Evolutionary conservation across 2,329 filamentous ascomycete genomes (phyloP).

Genomic region (Fusarium albidum): DNA sequence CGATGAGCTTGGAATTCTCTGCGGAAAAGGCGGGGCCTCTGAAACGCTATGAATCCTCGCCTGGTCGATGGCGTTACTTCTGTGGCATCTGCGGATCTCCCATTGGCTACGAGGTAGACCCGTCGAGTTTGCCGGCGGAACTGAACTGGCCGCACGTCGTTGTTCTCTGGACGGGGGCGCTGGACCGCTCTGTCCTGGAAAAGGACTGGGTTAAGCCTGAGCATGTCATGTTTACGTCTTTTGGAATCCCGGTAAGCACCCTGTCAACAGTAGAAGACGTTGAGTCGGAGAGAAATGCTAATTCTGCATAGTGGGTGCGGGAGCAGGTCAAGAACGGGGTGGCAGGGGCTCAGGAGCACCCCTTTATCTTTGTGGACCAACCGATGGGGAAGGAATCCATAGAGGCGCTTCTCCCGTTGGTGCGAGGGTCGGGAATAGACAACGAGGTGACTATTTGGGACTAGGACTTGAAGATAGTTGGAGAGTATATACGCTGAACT

Average conservation of each 20-base stretch:
- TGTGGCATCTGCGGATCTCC: slow-evolving; percentile 1
- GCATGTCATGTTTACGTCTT: neutral
- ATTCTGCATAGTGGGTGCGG: neutral
- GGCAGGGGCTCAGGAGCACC: neutral
- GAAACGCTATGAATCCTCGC: slow-evolving; percentile 4
- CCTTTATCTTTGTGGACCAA: slow-evolving; percentile 1
- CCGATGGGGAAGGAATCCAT: neutral
- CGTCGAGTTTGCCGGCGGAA: neutral
- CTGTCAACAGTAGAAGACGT: no score
- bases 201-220: neutral
- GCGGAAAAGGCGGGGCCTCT: neutral
- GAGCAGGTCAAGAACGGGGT: neutral
- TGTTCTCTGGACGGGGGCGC: neutral
- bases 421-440: neutral
- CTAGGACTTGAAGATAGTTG: neutral
- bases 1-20: neutral
- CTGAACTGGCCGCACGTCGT: slow-evolving; percentile 6
- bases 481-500: no score
- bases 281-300: neutral
- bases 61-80: neutral
- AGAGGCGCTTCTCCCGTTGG: neutral
- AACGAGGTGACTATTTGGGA: neutral
- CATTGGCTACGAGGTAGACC: neutral
- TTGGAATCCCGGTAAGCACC: neutral
- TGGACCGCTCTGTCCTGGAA: slow-evolving; percentile 1